A percentile compares a stretch with the other conserved stretches of the same genome.
Conservation (phyloP, 345 rosid species). For the Citrus sp. region DNA sequence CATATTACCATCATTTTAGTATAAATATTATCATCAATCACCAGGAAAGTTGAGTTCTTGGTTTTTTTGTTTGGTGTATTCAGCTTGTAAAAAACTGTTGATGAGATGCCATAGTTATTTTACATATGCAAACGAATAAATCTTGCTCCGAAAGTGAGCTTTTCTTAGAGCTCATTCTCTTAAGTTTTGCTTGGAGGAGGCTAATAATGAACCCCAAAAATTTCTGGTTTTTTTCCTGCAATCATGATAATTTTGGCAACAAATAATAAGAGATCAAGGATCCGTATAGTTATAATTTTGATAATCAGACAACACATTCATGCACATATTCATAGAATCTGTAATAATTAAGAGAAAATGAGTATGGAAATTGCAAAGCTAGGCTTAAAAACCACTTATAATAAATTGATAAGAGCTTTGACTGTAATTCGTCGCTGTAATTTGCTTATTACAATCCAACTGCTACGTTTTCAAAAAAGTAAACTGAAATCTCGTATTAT, state of each 20-base stretch:
- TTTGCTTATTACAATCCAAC: background rate
- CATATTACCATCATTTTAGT: background rate
- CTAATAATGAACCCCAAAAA: background rate
- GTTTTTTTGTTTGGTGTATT: background rate
- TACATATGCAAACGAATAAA: background rate
- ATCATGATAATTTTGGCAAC: background rate
- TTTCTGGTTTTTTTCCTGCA: background rate
- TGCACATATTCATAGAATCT: background rate
- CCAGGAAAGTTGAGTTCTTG: background rate
- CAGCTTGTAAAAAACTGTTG: background rate
- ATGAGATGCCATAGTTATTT: background rate
- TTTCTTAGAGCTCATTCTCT: background rate
- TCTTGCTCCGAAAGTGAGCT: background rate
- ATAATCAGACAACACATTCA: background rate
- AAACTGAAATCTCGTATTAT: background rate
- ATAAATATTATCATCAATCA: background rate
- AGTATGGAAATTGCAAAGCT: no score
- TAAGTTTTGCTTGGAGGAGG: background rate
- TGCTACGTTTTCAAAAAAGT: background rate
- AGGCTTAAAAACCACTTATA: no score
- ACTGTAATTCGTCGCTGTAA: no score
- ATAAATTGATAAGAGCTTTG: no score
- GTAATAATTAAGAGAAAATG: no score
- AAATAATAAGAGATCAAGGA: background rate
- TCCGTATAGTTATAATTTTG: no score